phyloP scores from a whole-genome alignment of 495 filamentous ascomycete genomes.

The Podospora anserina region DNA sequence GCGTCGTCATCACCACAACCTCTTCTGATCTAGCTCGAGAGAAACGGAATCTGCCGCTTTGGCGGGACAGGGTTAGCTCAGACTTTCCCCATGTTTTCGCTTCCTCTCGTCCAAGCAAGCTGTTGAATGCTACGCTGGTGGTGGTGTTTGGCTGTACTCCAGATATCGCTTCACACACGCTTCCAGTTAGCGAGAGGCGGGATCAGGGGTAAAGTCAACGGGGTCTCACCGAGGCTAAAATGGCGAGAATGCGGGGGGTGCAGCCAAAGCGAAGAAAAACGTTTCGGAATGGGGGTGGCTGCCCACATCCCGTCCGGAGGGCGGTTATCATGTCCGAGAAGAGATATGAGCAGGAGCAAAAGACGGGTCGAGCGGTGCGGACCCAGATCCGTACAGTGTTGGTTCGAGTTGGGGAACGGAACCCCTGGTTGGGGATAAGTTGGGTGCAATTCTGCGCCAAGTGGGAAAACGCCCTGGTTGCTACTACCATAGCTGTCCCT shows the following conservation, averaged over 20 bases:
- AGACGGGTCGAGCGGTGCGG: not conserved
- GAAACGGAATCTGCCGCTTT: not conserved
- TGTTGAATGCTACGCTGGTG: conserved; percentile 1
- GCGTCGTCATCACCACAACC: conserved; percentile 8
- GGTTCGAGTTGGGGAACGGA: not conserved
- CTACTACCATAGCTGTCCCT: not conserved
- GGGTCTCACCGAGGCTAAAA: conserved; percentile 10
- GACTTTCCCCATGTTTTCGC: not conserved
- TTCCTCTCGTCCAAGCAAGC: not conserved
- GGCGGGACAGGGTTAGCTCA: not conserved
- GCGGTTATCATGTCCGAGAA: not conserved
- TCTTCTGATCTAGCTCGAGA: not conserved
- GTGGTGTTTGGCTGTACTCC: not conserved
- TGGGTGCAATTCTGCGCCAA: conserved; percentile 10
- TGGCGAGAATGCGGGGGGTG: conserved; percentile 2
- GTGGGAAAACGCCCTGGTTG: not conserved
- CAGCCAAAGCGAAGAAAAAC: not conserved
- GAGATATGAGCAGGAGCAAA: not conserved
- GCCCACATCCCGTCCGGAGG: conserved; percentile 6
- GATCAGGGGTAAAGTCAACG: conserved; percentile 1
- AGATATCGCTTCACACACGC: conserved; percentile 4
- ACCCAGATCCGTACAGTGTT: conserved; percentile 3
- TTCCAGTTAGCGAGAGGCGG: not conserved
- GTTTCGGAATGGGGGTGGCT: not conserved
- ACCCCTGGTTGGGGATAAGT: conserved; percentile 8